These are phyloP conservation scores for Serendipita vermifera DNA, from an alignment of 768 basidiomycete genomes.

Conservation along the genomic window DNA sequence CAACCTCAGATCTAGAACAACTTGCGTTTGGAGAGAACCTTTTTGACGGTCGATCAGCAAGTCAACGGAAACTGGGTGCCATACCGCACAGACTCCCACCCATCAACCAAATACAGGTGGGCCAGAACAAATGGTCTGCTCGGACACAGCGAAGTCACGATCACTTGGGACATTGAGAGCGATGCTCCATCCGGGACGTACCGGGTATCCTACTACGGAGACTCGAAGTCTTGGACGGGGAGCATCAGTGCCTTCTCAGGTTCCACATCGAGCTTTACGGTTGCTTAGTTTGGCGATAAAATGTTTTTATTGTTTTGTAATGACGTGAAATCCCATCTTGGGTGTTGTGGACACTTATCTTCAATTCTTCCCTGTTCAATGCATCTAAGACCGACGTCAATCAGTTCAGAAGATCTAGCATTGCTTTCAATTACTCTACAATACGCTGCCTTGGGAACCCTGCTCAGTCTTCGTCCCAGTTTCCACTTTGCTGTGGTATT, in stretches of 20 bases:
- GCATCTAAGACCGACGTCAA: too few species aligned
- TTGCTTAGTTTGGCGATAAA: too few species aligned
- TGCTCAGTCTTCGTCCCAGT: constrained; percentile 69
- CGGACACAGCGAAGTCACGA: constrained; percentile 49
- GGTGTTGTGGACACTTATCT: too few species aligned
- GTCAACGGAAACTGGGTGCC: constrained; percentile 36
- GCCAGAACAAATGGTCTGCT: constrained; percentile 41
- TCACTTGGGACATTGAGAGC: constrained; percentile 46
- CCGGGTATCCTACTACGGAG: constrained; percentile 58
- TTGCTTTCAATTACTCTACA: too few species aligned
- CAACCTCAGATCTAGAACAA: constrained; percentile 43
- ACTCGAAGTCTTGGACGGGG: constrained; percentile 54
- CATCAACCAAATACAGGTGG: constrained; percentile 61
- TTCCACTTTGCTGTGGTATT: constrained; percentile 72
- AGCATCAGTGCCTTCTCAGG: constrained; percentile 50
- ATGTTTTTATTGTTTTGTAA: too few species aligned
- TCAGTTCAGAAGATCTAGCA: too few species aligned
- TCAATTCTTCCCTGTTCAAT: too few species aligned
- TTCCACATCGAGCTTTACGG: constrained; percentile 46
- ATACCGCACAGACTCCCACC: constrained; percentile 64
- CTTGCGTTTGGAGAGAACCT: constrained; percentile 57
- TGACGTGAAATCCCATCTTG: too few species aligned
- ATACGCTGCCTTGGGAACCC: too few species aligned
- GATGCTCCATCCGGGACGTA: constrained; percentile 46
- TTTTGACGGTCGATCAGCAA: constrained; percentile 50